Base-by-base conservation (phyloP, 2,329 filamentous ascomycete genomes). In the Nannizziopsis barbatae region DNA sequence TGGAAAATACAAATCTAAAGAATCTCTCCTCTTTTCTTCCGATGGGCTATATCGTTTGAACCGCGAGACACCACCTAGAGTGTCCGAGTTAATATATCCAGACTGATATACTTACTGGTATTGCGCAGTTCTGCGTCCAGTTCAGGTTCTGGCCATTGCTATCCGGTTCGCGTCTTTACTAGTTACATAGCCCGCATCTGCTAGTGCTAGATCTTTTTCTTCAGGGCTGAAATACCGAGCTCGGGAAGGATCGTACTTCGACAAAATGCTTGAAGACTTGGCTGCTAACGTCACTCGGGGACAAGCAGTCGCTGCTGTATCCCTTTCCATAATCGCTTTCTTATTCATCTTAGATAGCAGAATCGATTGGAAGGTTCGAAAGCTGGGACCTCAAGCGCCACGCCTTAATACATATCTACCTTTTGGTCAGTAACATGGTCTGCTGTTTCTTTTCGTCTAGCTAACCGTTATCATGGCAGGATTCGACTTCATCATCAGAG, bases 401-500 rank as follows among this genome's bases (percentile, higher is more conserved):
- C 57, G 55, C 30, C 53, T 68, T 12, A 52, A 45, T 5, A 62
- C 62, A 22, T 60, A 55, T 45, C 56, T 68, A 32, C 67, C 67
- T 32, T 61, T 67, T 40, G 64, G 65, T 65, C 50, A 36, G 62
- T 56, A 38, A 15, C 20, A 39, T 2, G 14, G 11, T 31, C 22
- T 12, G 37, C 20, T 45, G 14, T 40, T 31, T 15, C 12, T 32
- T n/a, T 43, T 27, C 12, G 12, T 31, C 33, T 14, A 32, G 22
- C 52, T 57, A 36, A 56, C 42, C 41, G 31, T 38, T 8, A 42
- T 11, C n/a, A 10, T n/a, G n/a, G n/a, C 51, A 82, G 84, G 81
- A 41, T 54, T 89, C 37, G 83, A 85, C 55, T 70, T 86, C 51
- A 66, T 88, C 30, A 71, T 68, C 57, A 60, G 65, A n/a, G 73